phyloP scores from a whole-genome alignment of 2,329 filamentous ascomycete genomes.

The Botrytis fabae region DNA sequence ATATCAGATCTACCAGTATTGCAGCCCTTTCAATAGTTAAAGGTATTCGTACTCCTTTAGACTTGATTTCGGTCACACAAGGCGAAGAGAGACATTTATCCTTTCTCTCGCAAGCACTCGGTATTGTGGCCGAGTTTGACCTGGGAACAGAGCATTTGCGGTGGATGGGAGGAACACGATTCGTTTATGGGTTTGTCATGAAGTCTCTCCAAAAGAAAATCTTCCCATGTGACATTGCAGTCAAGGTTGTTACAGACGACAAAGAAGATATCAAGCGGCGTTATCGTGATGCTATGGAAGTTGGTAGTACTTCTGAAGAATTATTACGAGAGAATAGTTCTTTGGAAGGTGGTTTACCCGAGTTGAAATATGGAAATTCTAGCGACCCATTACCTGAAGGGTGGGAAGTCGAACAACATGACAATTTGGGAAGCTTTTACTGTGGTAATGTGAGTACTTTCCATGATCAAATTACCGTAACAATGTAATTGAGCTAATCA shows the following conservation, averaged over 20 bases:
- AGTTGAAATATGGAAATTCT: constrained; percentile 73
- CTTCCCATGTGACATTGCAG: constrained; percentile 83
- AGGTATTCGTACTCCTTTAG: constrained; percentile 73
- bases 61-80: constrained; percentile 85
- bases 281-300: constrained; percentile 55
- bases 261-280: constrained; percentile 72
- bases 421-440: constrained; percentile 86
- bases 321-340: constrained; percentile 22
- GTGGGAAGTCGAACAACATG: constrained; percentile 70
- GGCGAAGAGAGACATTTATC: constrained; percentile 70
- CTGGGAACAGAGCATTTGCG: constrained; percentile 83
- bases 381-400: constrained; percentile 70
- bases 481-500: not conserved
- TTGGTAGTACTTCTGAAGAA: not conserved
- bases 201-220: constrained; percentile 72
- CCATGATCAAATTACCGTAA: not conserved
- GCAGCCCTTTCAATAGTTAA: constrained; percentile 84
- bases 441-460: constrained; percentile 72
- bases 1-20: constrained; percentile 54
- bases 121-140: constrained; percentile 85
- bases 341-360: constrained; percentile 57
- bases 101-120: constrained; percentile 84
- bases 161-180: constrained; percentile 81
- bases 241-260: constrained; percentile 74
- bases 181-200: constrained; percentile 75